phyloP scores from a whole-genome alignment of 2,329 filamentous ascomycete species.

The Nigrospora oryzae region DNA sequence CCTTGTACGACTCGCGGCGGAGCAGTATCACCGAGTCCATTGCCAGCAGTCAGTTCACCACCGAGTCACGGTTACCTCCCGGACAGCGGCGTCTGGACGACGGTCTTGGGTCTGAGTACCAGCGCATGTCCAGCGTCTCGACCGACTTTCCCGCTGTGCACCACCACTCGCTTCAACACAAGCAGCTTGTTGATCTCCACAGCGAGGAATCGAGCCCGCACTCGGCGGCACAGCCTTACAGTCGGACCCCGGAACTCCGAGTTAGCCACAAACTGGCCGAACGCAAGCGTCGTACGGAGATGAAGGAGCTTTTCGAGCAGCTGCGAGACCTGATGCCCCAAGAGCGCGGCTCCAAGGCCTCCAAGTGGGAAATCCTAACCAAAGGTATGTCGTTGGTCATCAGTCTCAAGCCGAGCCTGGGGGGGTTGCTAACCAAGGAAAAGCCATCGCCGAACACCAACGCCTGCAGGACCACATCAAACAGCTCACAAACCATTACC shows the following conservation, averaged over 20 bases:
- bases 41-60: conserved; percentile 71
- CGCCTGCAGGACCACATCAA: conserved; percentile 42
- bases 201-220: conserved; percentile 45
- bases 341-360: conserved; percentile 74
- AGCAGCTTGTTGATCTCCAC: conserved; percentile 59
- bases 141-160: conserved; percentile 53
- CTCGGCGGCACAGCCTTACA: conserved; percentile 64
- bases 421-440: conserved; percentile 9
- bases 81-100: conserved; percentile 69
- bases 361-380: conserved; percentile 82
- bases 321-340: conserved; percentile 71
- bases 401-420: not conserved
- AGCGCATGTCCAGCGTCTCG: conserved; percentile 39
- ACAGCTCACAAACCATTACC: conserved; percentile 34
- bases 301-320: conserved; percentile 82
- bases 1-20: conserved; percentile 53
- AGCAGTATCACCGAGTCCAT: conserved; percentile 72
- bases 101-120: conserved; percentile 33
- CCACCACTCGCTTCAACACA: conserved; percentile 70
- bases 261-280: conserved; percentile 82
- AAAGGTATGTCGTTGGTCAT: conserved; percentile 53
- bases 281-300: conserved; percentile 74
- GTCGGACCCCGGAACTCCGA: conserved; percentile 70
- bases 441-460: conserved; percentile 55
- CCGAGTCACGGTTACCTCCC: conserved; percentile 61